Evolutionary conservation across 1,284 basidiomycete genomes (phyloP).

Genomic region (Leccinum solheimii): DNA sequence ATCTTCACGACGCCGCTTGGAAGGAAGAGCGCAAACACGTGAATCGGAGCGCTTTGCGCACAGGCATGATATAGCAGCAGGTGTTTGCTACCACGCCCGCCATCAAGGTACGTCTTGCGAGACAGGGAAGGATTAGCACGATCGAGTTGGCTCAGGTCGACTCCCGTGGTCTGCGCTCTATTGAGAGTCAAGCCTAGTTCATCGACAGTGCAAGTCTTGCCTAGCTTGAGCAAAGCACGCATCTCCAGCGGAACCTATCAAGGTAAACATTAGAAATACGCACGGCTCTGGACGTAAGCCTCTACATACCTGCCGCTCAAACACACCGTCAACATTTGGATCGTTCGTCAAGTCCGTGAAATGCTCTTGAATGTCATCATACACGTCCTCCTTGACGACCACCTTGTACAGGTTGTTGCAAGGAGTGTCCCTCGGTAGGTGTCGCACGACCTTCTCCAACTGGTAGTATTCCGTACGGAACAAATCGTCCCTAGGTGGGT

Average conservation of each 20-base stretch:
- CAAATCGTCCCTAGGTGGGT: conserved; percentile 54
- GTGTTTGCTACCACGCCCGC: conserved; percentile 75
- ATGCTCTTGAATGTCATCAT: conserved; percentile 83
- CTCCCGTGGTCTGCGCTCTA: conserved; percentile 80
- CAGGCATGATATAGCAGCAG: conserved; percentile 92
- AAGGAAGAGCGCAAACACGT: conserved; percentile 90
- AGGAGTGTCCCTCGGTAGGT: conserved; percentile 79
- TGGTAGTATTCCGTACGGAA: conserved; percentile 75
- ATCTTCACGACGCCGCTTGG: conserved; percentile 74
- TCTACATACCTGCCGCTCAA: conserved; percentile 78
- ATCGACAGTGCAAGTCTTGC: conserved; percentile 78
- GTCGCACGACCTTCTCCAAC: conserved; percentile 73
- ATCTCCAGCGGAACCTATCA: conserved; percentile 79
- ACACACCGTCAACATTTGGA: conserved; percentile 94
- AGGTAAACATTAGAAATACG: conserved; percentile 6
- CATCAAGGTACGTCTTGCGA: conserved; percentile 75
- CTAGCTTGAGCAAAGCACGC: conserved; percentile 83
- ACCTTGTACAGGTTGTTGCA: conserved; percentile 85
- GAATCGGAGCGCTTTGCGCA: conserved; percentile 72
- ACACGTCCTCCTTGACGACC: conserved; percentile 82
- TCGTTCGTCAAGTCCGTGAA: conserved; percentile 93
- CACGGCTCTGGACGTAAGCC: not conserved
- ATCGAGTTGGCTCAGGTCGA: conserved; percentile 86
- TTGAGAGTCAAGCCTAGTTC: conserved; percentile 76
- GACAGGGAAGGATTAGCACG: conserved; percentile 58